Evolutionary conservation across 2,329 filamentous ascomycete genomes (phyloP).

Genomic region (Fusarium chuoi): DNA sequence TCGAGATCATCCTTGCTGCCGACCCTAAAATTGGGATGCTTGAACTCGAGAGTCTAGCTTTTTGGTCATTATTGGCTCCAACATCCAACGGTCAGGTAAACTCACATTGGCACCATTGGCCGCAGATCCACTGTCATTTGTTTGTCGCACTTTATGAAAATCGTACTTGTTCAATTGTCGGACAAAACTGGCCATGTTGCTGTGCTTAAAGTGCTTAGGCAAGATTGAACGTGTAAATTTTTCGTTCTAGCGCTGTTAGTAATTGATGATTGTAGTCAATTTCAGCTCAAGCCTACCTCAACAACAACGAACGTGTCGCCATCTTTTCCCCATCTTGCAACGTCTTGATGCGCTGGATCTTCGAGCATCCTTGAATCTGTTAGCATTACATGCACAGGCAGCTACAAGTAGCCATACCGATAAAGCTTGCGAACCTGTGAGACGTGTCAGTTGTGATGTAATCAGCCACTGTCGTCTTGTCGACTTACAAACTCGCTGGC

Average conservation of each 20-base stretch:
- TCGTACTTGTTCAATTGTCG: slow-evolving; percentile 97
- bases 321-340: slow-evolving; percentile 95
- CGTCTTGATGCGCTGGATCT: slow-evolving; percentile 89
- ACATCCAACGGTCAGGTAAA: neutral
- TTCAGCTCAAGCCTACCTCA: slow-evolving; percentile 70
- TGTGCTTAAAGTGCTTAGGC: slow-evolving; percentile 98
- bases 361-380: slow-evolving; percentile 77
- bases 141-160: slow-evolving; percentile 90
- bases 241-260: slow-evolving; percentile 75
- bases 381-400: slow-evolving; percentile 3
- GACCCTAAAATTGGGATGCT: slow-evolving; percentile 93
- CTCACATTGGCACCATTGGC: slow-evolving; percentile 53
- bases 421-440: slow-evolving; percentile 94
- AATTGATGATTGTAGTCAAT: slow-evolving; percentile 18
- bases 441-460: slow-evolving; percentile 40
- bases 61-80: slow-evolving; percentile 15
- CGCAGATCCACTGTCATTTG: slow-evolving; percentile 50
- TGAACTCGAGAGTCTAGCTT: slow-evolving; percentile 78
- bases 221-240: slow-evolving; percentile 98
- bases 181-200: slow-evolving; percentile 97
- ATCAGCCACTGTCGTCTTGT: neutral
- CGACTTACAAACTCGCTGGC: slow-evolving; percentile 93
- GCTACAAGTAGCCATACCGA: slow-evolving; percentile 70
- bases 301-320: slow-evolving; percentile 97
- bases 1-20: slow-evolving; percentile 97